phyloP scores from a whole-genome alignment of 2,329 filamentous ascomycete genomes.

The Corynespora cassiicola region DNA sequence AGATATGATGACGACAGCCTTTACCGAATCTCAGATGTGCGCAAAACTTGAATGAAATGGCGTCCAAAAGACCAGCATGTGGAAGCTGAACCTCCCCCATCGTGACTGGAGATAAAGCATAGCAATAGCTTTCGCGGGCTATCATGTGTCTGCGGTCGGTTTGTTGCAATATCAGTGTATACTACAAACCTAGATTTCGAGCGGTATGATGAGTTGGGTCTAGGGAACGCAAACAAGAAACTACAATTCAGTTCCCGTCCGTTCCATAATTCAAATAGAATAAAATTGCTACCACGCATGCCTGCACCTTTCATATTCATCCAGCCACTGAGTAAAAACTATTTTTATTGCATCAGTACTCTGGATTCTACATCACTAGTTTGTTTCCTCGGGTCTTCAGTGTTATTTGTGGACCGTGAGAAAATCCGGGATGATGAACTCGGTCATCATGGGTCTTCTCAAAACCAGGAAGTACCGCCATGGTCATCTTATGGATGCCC shows the following conservation, averaged over 20 bases:
- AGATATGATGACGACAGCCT: neutral
- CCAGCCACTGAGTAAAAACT: slow-evolving; percentile 6
- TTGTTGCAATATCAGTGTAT: no score
- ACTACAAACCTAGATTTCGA: no score
- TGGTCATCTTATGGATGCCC: slow-evolving; percentile 16
- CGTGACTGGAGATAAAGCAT: no score
- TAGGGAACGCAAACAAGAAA: no score
- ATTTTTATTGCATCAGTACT: neutral
- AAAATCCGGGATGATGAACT: slow-evolving; percentile 3
- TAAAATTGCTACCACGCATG: no score
- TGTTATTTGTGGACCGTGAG: neutral
- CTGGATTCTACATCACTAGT: no score
- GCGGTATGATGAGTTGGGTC: no score
- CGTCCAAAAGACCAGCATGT: neutral
- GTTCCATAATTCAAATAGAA: no score
- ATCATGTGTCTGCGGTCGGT: no score
- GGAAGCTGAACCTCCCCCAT: neutral
- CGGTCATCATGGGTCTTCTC: slow-evolving; percentile 6
- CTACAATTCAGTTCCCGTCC: no score
- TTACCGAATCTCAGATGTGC: neutral
- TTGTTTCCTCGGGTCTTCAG: slow-evolving; percentile 6
- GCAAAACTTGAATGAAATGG: neutral
- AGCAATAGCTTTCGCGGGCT: no score
- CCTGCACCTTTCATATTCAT: slow-evolving; percentile 7
- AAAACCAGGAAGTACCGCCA: slow-evolving; percentile 15